Evolutionary conservation across 2,329 filamentous ascomycete genomes (phyloP).

Genomic region (Cercospora brassicicola): DNA sequence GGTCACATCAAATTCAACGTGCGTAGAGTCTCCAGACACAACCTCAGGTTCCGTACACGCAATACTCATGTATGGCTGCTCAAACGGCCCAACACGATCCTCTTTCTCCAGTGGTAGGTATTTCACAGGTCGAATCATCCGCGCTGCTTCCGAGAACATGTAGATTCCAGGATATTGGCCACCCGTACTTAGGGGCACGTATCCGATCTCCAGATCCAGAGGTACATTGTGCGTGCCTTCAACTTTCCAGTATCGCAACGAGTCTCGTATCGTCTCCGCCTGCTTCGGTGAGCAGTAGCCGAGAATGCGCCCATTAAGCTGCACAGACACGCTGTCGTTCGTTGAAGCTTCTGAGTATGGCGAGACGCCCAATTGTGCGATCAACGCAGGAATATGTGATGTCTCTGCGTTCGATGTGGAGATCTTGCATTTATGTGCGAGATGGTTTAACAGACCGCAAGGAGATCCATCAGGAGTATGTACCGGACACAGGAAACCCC

Average conservation of each 20-base stretch:
- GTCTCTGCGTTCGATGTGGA: constrained; percentile 73
- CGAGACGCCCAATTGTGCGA: constrained; percentile 77
- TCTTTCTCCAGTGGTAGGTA: constrained; percentile 83
- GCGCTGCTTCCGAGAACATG: constrained; percentile 80
- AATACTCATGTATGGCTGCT: constrained; percentile 98
- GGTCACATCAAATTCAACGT: constrained; percentile 91
- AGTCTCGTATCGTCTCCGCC: constrained; percentile 78
- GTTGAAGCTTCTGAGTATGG: constrained; percentile 73
- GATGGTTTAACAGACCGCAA: constrained; percentile 90
- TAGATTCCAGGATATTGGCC: constrained; percentile 97
- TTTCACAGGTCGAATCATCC: constrained; percentile 89
- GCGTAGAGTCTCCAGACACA: constrained; percentile 81
- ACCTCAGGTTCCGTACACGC: constrained; percentile 87
- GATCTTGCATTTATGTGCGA: constrained; percentile 92
- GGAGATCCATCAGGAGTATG: constrained; percentile 96
- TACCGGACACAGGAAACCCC: constrained; percentile 96
- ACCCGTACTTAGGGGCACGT: constrained; percentile 80
- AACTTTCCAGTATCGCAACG: constrained; percentile 92
- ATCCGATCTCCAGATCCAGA: constrained; percentile 83
- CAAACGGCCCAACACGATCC: constrained; percentile 87
- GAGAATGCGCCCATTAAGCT: constrained; percentile 84
- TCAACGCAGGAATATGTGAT: constrained; percentile 70
- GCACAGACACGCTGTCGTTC: constrained; percentile 81
- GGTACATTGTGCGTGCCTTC: constrained; percentile 79
- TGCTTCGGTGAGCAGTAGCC: constrained; percentile 88